A percentile compares a stretch with the other conserved stretches of the same genome.
Conservation (phyloP, 2,329 filamentous ascomycete species). For the Pleoardoris graminearum region DNA sequence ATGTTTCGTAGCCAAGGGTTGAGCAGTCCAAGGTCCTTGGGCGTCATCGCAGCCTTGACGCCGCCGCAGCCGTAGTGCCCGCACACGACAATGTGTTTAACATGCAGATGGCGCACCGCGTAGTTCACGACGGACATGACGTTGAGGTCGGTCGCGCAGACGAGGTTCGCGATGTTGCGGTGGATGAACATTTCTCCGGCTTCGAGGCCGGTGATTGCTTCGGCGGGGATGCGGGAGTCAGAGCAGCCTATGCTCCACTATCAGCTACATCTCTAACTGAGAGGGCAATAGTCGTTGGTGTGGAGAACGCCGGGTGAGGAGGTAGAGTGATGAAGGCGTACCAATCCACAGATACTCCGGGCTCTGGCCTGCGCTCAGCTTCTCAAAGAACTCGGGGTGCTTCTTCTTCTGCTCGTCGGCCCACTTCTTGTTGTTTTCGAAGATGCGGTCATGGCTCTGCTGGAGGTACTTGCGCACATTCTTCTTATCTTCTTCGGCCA, state of each 20-base stretch:
- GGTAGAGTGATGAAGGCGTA: constrained; percentile 21
- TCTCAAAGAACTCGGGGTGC: constrained; percentile 68
- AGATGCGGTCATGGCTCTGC: constrained; percentile 68
- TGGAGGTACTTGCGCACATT: constrained; percentile 57
- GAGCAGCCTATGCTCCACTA: constrained; percentile 45
- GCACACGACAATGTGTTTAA: constrained; percentile 71
- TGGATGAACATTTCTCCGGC: constrained; percentile 42
- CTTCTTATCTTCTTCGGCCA: constrained; percentile 26
- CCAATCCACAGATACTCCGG: constrained; percentile 66
- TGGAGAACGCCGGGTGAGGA: too few species aligned
- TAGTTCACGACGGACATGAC: constrained; percentile 49
- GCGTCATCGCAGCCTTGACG: constrained; percentile 64
- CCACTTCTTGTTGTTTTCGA: constrained; percentile 70
- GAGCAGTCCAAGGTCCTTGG: constrained; percentile 69
- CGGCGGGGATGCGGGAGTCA: constrained; percentile 47
- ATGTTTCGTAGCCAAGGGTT: constrained; percentile 78
- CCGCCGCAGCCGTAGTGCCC: constrained; percentile 71
- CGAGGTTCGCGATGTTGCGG: constrained; percentile 44
- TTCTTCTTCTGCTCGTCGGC: constrained; percentile 60
- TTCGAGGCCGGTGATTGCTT: constrained; percentile 46
- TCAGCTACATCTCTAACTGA: too few species aligned
- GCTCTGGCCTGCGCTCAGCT: constrained; percentile 65
- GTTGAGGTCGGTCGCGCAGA: constrained; percentile 47
- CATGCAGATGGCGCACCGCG: constrained; percentile 50
- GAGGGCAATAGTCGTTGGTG: too few species aligned